Percentiles rank a stretch among this genome's conserved stretches.
Evolutionary conservation across 169 alveolate species (phyloP).

Genomic region (Theileria parva): DNA sequence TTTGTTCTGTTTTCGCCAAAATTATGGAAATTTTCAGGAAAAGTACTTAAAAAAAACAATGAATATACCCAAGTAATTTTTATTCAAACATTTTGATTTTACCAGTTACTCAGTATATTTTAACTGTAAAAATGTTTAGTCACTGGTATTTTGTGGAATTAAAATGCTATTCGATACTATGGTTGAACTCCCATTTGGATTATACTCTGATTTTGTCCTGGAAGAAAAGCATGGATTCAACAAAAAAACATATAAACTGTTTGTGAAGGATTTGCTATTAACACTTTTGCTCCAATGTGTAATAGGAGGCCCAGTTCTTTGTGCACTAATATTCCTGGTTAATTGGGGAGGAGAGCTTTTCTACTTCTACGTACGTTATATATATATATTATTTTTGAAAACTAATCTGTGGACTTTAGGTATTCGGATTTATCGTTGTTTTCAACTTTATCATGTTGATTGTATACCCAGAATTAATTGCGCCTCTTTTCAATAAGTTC

Average conservation of each 20-base stretch:
- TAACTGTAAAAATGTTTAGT: conserved; percentile 24
- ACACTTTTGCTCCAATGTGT: conserved; percentile 68
- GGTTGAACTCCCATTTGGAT: conserved; percentile 73
- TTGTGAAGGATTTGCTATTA: conserved; percentile 79
- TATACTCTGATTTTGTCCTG: conserved; percentile 82
- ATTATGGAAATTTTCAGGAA: conserved; percentile 51
- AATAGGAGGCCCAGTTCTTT: conserved; percentile 75
- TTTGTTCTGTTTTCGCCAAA: conserved; percentile 41
- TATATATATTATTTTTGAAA: conserved; percentile 87
- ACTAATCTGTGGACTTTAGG: conserved; percentile 83
- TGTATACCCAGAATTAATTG: conserved; percentile 87
- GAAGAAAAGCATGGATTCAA: conserved; percentile 90
- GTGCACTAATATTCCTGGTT: conserved; percentile 79
- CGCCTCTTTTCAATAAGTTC: conserved; percentile 92
- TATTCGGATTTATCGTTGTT: conserved; percentile 76
- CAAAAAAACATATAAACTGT: conserved; percentile 77
- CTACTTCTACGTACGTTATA: conserved; percentile 73
- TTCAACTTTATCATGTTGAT: conserved; percentile 79
- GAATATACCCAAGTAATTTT: conserved; percentile 19
- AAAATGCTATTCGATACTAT: conserved; percentile 52
- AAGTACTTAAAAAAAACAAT: conserved; percentile 2
- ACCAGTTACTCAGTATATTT: neutral
- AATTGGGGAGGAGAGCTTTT: conserved; percentile 90
- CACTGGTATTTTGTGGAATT: conserved; percentile 55
- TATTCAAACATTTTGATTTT: conserved; percentile 23